These are phyloP conservation scores for Colletotrichum melonis DNA, from an alignment of 2,329 filamentous ascomycete species.

Conservation along the genomic window DNA sequence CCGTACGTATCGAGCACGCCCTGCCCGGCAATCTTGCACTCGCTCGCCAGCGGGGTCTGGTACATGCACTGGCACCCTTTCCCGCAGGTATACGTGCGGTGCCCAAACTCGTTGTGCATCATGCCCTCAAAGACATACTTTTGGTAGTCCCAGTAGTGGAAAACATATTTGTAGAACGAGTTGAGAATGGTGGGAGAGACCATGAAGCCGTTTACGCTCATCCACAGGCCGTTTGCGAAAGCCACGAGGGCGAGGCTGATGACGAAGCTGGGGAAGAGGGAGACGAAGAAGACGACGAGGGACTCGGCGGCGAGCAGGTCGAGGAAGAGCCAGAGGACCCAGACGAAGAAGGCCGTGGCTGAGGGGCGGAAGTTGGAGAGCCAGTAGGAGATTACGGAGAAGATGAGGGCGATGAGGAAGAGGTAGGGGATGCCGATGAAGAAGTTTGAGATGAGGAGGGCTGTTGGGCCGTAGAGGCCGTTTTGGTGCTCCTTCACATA, in stretches of 20 bases:
- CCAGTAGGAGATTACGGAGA: constrained; percentile 83
- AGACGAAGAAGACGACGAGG: constrained; percentile 81
- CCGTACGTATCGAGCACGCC: constrained; percentile 78
- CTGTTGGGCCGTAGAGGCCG: constrained; percentile 79
- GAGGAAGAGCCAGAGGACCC: constrained; percentile 87
- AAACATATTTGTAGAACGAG: constrained; percentile 87
- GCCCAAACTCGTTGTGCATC: constrained; percentile 89
- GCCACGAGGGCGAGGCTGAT: constrained; percentile 82
- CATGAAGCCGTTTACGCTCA: constrained; percentile 86
- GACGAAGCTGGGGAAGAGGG: constrained; percentile 82
- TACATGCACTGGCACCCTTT: constrained; percentile 77
- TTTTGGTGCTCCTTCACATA: constrained; percentile 85
- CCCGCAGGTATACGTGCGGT: constrained; percentile 72
- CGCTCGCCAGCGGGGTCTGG: constrained; percentile 65
- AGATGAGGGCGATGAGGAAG: constrained; percentile 81
- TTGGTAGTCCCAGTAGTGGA: constrained; percentile 91
- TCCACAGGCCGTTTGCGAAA: constrained; percentile 91
- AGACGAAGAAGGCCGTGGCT: constrained; percentile 77
- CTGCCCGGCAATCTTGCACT: constrained; percentile 78
- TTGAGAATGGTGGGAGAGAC: constrained; percentile 80
- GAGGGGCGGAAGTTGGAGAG: constrained; percentile 79
- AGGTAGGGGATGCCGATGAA: constrained; percentile 84
- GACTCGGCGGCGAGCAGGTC: constrained; percentile 86
- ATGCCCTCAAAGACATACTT: constrained; percentile 89
- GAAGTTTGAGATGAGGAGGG: constrained; percentile 84